Conservation (phyloP, 306 rosid genomes). For the Comarum palustre region DNA sequence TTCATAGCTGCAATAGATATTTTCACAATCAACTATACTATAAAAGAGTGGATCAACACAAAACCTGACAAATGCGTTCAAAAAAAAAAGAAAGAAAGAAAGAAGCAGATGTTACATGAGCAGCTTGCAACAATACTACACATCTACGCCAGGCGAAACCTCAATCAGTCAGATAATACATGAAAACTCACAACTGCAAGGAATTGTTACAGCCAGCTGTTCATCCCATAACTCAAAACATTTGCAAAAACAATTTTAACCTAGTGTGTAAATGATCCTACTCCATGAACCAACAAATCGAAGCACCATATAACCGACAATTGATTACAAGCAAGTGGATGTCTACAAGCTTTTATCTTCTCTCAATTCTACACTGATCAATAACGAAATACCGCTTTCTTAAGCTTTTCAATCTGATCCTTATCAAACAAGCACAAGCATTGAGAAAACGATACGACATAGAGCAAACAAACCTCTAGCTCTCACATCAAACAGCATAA, state of each 20-base stretch:
- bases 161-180: background rate
- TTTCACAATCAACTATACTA: background rate
- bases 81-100: background rate
- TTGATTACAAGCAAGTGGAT: background rate
- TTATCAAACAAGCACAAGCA: background rate
- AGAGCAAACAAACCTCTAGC: background rate
- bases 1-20: constrained; percentile 61
- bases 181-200: background rate
- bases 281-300: background rate
- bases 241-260: background rate
- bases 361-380: background rate
- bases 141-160: background rate
- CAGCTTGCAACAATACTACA: background rate
- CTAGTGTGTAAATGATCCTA: background rate
- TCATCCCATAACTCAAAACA: background rate
- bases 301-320: background rate
- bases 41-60: no score
- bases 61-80: background rate
- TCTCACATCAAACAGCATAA: background rate
- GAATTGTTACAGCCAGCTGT: background rate
- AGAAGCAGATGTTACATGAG: background rate
- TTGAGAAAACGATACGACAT: background rate
- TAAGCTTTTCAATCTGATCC: background rate
- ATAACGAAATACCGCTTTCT: background rate
- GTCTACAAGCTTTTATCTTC: background rate